Evolutionary conservation across 192 early-diverging fungal species (phyloP).

Genomic region (Linnemannia exigua): DNA sequence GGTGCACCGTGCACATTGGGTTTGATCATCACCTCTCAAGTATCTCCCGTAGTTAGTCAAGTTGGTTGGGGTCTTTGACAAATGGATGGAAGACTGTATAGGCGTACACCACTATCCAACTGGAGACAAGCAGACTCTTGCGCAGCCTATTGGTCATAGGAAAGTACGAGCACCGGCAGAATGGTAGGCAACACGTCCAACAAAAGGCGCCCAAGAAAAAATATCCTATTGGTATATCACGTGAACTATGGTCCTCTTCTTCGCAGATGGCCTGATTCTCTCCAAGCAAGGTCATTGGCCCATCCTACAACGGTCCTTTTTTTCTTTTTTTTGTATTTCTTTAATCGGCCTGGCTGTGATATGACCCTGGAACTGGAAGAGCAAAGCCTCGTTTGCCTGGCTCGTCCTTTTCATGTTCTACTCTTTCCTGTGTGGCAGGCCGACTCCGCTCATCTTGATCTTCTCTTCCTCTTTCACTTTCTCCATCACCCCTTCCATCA

Average conservation of each 20-base stretch:
- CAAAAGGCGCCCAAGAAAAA: too few species aligned
- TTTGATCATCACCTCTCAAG: neutral
- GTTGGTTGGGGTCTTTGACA: too few species aligned
- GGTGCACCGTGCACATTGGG: neutral
- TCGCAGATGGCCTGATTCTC: conserved; percentile 1
- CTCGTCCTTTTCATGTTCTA: neutral
- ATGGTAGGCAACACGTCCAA: too few species aligned
- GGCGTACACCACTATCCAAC: too few species aligned
- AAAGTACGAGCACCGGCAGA: too few species aligned
- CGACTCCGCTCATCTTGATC: neutral
- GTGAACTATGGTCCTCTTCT: neutral
- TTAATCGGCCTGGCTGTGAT: neutral
- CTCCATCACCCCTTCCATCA: neutral
- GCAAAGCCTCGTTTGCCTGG: too few species aligned
- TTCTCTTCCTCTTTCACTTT: neutral
- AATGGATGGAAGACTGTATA: too few species aligned
- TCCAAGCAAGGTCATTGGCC: neutral
- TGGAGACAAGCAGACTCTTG: too few species aligned
- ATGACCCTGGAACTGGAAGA: too few species aligned
- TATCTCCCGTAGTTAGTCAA: too few species aligned
- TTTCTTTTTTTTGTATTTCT: neutral
- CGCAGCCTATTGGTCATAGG: too few species aligned
- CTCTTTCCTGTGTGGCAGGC: neutral
- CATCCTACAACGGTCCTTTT: neutral
- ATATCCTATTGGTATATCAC: neutral